Evolutionary conservation across 1,284 basidiomycete species (phyloP), one percentile per base, ranked within the genome.

Genomic region (Sporisorium scitamineum): DNA sequence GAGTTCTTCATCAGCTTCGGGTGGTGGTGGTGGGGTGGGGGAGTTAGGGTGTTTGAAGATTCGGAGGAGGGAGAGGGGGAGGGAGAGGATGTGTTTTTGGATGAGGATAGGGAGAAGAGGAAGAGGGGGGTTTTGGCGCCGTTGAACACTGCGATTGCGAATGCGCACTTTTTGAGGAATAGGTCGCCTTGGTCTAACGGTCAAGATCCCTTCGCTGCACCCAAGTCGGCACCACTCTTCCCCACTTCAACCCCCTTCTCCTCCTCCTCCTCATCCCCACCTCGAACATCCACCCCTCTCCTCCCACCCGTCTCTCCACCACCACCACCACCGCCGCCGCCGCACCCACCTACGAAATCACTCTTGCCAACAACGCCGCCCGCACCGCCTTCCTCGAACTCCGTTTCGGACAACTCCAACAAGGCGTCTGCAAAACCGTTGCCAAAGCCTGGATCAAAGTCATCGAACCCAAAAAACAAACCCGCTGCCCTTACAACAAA

Each of bases 381-480:
- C 61, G 83, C 6, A 84, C 80, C 7, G 75, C 78, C 16, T 85
- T 85, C 60, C 61, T 85, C 37, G 82, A 84, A 31, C 66, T 79
- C 76, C 81, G 83, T 56, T 81, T 84, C 80, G 51, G 81, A 76
- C 84, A 86, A 22, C 82, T 89, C 16, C 88, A 87, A 70, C 88
- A 89, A 80, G 85, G 84, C 41, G 87, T 87, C 9, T 88, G 88
- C 84, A 89, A 89, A 76, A 86, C 87, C 56, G 85, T 89, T 34
- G 87, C 87, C 69, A 89, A 89, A 79, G 87, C 82, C 14, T 84
- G 81, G 82, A 83, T 84, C 65, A 84, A 84, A 58, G 79, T 88
- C 54, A 87, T 89, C 70, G 88, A 89, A 80, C 88, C 88, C 16
- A 88, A 88, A 80, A 89, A 89, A 81, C 87, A 88, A 81, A 87